Conservation (phyloP, 2,329 filamentous ascomycete species). For the Podosphaera aphanis region DNA sequence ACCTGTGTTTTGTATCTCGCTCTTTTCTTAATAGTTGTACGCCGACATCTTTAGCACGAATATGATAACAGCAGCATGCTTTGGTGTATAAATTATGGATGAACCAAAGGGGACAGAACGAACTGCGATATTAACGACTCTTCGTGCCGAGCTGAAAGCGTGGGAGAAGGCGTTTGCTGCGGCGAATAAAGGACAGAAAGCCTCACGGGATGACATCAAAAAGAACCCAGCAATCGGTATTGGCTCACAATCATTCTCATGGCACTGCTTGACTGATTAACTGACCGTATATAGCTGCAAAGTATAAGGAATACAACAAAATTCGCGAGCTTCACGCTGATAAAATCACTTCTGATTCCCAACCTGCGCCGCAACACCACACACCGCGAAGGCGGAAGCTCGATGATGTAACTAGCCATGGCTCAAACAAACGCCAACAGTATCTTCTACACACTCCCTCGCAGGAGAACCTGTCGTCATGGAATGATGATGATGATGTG, state of each 20-base stretch:
- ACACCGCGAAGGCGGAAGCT: conserved; percentile 18
- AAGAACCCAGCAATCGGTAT: conserved; percentile 45
- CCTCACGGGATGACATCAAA: conserved; percentile 54
- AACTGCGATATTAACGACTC: conserved; percentile 20
- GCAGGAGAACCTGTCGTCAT: conserved; percentile 15
- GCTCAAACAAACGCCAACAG: conserved; percentile 28
- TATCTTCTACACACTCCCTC: conserved; percentile 17
- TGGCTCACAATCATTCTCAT: no score
- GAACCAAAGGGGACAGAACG: conserved; percentile 7
- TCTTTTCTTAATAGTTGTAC: no score
- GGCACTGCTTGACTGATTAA: no score
- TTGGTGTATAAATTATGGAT: conserved; percentile 6
- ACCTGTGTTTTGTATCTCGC: no score
- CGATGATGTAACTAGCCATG: conserved; percentile 19
- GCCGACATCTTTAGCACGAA: no score
- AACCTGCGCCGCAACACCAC: conserved; percentile 10
- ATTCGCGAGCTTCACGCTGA: conserved; percentile 34
- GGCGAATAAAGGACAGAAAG: conserved; percentile 41
- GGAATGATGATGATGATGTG: conserved; percentile 22
- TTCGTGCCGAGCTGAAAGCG: conserved; percentile 47
- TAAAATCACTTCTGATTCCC: conserved; percentile 20
- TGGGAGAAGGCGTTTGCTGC: conserved; percentile 50
- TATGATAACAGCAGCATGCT: no score
- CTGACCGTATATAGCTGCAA: conserved; percentile 19
- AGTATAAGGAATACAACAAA: conserved; percentile 57